These are phyloP conservation scores for Triticum monococcum DNA, from an alignment of 176 grass and related monocot species.

Conservation along the genomic window DNA sequence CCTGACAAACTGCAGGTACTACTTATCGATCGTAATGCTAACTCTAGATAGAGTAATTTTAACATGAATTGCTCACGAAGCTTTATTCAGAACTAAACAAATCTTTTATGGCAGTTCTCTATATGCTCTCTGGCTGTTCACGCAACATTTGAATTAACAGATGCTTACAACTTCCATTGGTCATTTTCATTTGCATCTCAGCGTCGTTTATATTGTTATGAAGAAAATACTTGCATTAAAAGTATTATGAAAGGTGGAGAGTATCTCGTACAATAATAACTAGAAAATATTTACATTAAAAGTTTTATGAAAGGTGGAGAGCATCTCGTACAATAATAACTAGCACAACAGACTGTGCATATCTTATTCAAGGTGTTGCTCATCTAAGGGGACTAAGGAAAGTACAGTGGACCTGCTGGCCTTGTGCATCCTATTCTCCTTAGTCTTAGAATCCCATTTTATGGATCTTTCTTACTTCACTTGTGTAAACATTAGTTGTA, in stretches of 20 bases:
- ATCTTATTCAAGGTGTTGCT: not conserved
- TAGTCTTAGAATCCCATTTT: not conserved
- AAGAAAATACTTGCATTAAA: not conserved
- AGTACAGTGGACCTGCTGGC: not conserved
- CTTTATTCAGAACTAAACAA: conserved; percentile 21
- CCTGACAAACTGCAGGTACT: conserved; percentile 79
- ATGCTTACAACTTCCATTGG: not conserved
- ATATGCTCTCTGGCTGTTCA: not conserved
- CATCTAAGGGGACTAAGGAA: conserved; percentile 4
- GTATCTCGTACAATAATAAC: not conserved
- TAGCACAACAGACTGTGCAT: not conserved
- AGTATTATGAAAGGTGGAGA: not conserved
- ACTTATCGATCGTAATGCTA: conserved; percentile 22
- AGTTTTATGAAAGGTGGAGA: too few relatives aligned
- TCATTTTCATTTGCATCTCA: not conserved
- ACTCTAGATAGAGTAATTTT: conserved; percentile 4
- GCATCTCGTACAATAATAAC: not conserved
- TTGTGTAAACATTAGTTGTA: conserved; percentile 8
- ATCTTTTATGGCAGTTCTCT: conserved; percentile 9
- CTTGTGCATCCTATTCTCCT: not conserved
- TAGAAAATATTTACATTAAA: not conserved
- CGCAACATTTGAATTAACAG: not conserved
- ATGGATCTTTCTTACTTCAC: conserved; percentile 26
- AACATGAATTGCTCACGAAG: conserved; percentile 22
- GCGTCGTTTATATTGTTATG: not conserved